A percentile compares a stretch with the other conserved stretches of the same genome.
These are phyloP conservation scores for Phialophora tarda DNA, from an alignment of 2,329 filamentous ascomycete genomes.

Conservation along the genomic window DNA sequence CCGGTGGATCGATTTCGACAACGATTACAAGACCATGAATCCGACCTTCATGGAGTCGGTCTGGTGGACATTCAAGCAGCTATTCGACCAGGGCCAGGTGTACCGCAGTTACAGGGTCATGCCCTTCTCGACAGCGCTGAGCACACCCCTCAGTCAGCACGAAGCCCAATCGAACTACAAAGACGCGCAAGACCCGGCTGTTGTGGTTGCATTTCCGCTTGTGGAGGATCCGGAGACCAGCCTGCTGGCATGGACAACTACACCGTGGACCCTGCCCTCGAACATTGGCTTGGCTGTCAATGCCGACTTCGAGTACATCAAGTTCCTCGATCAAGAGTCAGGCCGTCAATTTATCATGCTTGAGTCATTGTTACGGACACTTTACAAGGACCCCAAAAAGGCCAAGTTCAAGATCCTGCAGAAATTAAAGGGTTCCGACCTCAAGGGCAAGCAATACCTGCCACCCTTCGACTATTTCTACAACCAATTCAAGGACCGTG, in stretches of 20 bases:
- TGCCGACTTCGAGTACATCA: slow-evolving; percentile 79
- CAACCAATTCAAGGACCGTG: slow-evolving; percentile 78
- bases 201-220: slow-evolving; percentile 82
- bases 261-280: slow-evolving; percentile 78
- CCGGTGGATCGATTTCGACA: slow-evolving; percentile 92
- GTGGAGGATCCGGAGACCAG: slow-evolving; percentile 72
- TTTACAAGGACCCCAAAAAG: slow-evolving; percentile 93
- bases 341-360: slow-evolving; percentile 80
- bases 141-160: slow-evolving; percentile 83
- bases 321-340: slow-evolving; percentile 76
- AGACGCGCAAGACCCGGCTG: slow-evolving; percentile 80
- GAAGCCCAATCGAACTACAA: slow-evolving; percentile 91
- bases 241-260: slow-evolving; percentile 83
- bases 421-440: slow-evolving; percentile 76
- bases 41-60: slow-evolving; percentile 85
- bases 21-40: slow-evolving; percentile 95
- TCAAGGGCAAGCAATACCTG: slow-evolving; percentile 81
- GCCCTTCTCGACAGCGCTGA: slow-evolving; percentile 85
- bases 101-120: slow-evolving; percentile 87
- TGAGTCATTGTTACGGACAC: slow-evolving; percentile 73
- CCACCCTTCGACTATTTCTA: slow-evolving; percentile 84
- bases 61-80: slow-evolving; percentile 91
- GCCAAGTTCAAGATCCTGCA: slow-evolving; percentile 79
- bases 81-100: slow-evolving; percentile 82
- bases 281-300: slow-evolving; percentile 75